Base-by-base conservation (phyloP, 1,139 yeast species). In the Nakaseomyces delphensis region DNA sequence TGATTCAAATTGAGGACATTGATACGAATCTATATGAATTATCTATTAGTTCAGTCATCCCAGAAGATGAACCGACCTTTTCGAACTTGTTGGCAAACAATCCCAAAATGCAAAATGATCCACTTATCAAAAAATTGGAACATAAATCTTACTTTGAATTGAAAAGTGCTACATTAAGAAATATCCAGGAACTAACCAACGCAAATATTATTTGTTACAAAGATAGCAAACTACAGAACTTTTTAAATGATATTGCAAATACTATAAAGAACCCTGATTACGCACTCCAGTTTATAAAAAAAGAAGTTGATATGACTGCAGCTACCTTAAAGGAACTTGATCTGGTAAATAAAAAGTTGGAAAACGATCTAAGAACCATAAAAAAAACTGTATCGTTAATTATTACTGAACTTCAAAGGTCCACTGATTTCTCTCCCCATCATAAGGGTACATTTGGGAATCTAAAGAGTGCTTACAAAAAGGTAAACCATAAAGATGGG, bases 191-290 rank as follows among this genome's bases (percentile, higher is more conserved):
- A 52, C 67, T 91, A 42, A 97, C 89, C 58, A 62, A 73, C 1
- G 66, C 76, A 59, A 91, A 89, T 2, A 66, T 72, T 40, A 71
- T 87, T 10, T 68, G 82, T 2, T 71, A 95, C 45, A 67, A 71
- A 16, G 77, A 85, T 57, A 78, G 83, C 25, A 48, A 50, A 29
- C 86, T 81, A 60, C 98, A 91, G 59, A 79, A 74, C 19, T 61
- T 91, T 20, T 65, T 91, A 46, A 87, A 87, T 57, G 86, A 83
- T 48, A 82, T 91, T 48, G 95, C 95, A 0, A 66, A 74, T 42
- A 96, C 93, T 51, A 86, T 91, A 52, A 79, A 80, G 55, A 77
- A 85, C 32, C 87, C 87, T 55, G 79, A 80, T 50, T 74, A 77
- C 43, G 83, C 83, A 48, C 72, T 95, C 47, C 62, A 73, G 13